These are phyloP conservation scores for Camelina neglecta DNA, from an alignment of 345 rosid species.

Conservation along the genomic window DNA sequence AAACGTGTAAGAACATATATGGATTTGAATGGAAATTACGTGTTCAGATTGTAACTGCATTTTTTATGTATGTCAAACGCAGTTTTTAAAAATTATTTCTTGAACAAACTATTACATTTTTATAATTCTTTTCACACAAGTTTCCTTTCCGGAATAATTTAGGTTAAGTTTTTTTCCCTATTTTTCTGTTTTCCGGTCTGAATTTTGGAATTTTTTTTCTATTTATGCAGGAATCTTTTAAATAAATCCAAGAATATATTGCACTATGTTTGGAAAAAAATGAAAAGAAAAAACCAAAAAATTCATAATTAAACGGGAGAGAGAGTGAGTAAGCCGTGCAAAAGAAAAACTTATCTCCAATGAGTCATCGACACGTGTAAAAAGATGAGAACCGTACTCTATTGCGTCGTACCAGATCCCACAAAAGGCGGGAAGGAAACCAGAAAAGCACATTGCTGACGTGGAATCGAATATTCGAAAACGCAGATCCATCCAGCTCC, in stretches of 20 bases:
- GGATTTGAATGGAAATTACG: background rate
- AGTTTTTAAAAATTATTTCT: background rate
- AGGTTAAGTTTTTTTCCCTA: background rate
- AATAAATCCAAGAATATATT: constrained; percentile 10
- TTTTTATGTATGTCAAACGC: background rate
- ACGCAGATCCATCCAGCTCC: constrained; percentile 43
- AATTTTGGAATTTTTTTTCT: background rate
- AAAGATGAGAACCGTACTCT: constrained; percentile 30
- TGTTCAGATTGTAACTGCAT: background rate
- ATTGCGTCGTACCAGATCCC: constrained; percentile 34
- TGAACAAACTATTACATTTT: background rate
- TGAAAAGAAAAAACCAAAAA: background rate
- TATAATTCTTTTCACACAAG: too few relatives aligned
- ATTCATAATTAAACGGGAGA: background rate
- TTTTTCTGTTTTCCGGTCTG: background rate
- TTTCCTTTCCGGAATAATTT: background rate
- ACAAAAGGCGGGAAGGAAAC: constrained; percentile 41
- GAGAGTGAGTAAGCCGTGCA: background rate
- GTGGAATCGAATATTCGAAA: constrained; percentile 48
- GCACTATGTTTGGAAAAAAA: background rate
- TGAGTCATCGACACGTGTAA: constrained; percentile 29
- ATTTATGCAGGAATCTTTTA: constrained; percentile 20
- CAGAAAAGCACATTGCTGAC: constrained; percentile 32
- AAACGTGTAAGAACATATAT: background rate
- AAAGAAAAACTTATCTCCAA: constrained; percentile 35